Base-by-base conservation (phyloP, 2,329 filamentous ascomycete species). In the Trichoderma citrinoviride region DNA sequence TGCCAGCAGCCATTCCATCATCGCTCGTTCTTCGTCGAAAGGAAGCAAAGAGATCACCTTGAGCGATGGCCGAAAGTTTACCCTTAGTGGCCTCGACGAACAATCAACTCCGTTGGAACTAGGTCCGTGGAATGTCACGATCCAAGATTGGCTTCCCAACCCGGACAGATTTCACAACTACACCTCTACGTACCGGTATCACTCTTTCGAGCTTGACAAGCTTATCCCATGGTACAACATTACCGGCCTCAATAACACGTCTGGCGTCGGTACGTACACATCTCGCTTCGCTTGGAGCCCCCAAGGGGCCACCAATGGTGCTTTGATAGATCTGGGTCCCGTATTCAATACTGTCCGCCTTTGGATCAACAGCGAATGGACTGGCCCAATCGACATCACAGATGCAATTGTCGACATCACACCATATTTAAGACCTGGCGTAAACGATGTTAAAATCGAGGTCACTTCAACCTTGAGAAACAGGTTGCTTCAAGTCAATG, bases 101-200 rank as follows among this genome's bases (percentile, higher is more conserved):
- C n/a, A 23, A 47, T n/a, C 15, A 14, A 50, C 4, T 40, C 8
- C 29, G 4, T 19, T 7, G 7, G 29, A 49, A 19, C 44, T 60
- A 41, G 56, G 56, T 27, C 56, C 56, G 19, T 60, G 56, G 56
- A 27, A 49, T 50, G 44, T 60, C 29, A 50, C 15, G 10, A 50
- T 60, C 10, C 56, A 60, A 12, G 56, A 60, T 27, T 60, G 56
- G 56, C 56, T 60, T 19, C 56, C 56, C 19, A 60, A 60, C 8
- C 44, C 56, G 14, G 44, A 60, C 29, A 49, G 17, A n/a, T 60
- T 49, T 8, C 29, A 50, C 56, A 60, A 60, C 17, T 60, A 60
- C 40, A 50, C 56, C 10, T 60, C 56, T 3, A 7, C 49, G 8
- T 60, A 41, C n/a, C 56, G 27, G 40, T 60, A 60, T 17, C 56